Conservation (phyloP, 345 rosid genomes). For the Leavenworthia alabamica region DNA sequence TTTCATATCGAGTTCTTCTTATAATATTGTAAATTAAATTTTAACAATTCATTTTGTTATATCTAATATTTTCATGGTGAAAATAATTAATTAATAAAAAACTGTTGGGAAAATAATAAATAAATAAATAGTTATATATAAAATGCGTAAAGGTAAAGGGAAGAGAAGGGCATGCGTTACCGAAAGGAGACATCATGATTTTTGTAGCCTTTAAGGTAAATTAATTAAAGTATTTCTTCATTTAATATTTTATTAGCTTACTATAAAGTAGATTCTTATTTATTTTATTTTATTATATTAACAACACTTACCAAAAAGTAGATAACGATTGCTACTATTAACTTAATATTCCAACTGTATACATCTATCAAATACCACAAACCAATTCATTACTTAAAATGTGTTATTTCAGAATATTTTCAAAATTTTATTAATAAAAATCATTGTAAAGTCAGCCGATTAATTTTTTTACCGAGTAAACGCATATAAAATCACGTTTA, state of each 20-base stretch:
- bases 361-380: no score
- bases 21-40: background rate
- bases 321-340: background rate
- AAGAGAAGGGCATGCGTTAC: constrained; percentile 28
- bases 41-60: background rate
- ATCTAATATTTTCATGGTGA: background rate
- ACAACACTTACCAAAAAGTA: background rate
- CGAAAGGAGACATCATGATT: constrained; percentile 32
- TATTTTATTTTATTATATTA: background rate
- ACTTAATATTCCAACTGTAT: background rate
- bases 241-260: constrained; percentile 27
- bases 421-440: no score
- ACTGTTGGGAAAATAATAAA: background rate
- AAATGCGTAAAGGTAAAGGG: constrained; percentile 29
- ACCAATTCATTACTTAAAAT: no score
- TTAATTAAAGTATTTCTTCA: constrained; percentile 13
- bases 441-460: no score
- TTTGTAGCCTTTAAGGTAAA: constrained; percentile 26
- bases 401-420: no score
- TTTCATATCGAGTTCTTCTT: background rate
- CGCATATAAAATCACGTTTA: constrained; percentile 14
- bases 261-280: background rate
- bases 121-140: background rate
- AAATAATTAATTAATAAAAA: background rate
- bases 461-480: no score